Conservation (phyloP, 805 yeast genomes). For the Suhomyces xylopsoci region DNA sequence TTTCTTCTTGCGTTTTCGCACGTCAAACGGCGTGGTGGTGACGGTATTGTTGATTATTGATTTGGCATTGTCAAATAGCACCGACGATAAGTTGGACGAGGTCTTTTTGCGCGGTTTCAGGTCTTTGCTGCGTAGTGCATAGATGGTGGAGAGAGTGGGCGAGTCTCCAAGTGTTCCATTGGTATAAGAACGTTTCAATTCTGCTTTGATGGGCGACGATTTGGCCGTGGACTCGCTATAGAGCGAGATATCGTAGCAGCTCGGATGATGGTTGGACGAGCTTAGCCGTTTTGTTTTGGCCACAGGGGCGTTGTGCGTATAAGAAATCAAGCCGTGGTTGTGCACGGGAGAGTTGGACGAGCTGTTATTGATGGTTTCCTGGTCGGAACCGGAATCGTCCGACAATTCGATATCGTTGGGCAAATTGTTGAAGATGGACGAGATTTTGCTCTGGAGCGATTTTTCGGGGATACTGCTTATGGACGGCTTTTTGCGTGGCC, state of each 20-base stretch:
- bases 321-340: slow-evolving; percentile 1
- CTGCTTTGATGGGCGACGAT: slow-evolving; percentile 27
- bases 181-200: slow-evolving; percentile 13
- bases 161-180: slow-evolving; percentile 10
- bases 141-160: slow-evolving; percentile 25
- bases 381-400: slow-evolving; percentile 44
- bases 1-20: slow-evolving; percentile 22
- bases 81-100: slow-evolving; percentile 31
- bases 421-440: slow-evolving; percentile 42
- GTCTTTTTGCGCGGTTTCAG: slow-evolving; percentile 19
- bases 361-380: slow-evolving; percentile 28
- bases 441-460: slow-evolving; percentile 30
- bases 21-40: slow-evolving; percentile 33
- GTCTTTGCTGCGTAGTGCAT: slow-evolving; percentile 22
- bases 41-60: slow-evolving; percentile 29
- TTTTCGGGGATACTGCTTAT: slow-evolving; percentile 1
- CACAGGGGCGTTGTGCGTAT: not conserved
- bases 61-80: slow-evolving; percentile 38
- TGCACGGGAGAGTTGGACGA: not conserved
- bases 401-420: slow-evolving; percentile 47
- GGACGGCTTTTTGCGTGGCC: slow-evolving; percentile 3
- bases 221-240: slow-evolving; percentile 25
- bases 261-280: slow-evolving; percentile 6
- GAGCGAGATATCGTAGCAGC: slow-evolving; percentile 18
- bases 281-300: not conserved